phyloP scores from a whole-genome alignment of 257 asterid species.

The Nicotiana attenuata region DNA sequence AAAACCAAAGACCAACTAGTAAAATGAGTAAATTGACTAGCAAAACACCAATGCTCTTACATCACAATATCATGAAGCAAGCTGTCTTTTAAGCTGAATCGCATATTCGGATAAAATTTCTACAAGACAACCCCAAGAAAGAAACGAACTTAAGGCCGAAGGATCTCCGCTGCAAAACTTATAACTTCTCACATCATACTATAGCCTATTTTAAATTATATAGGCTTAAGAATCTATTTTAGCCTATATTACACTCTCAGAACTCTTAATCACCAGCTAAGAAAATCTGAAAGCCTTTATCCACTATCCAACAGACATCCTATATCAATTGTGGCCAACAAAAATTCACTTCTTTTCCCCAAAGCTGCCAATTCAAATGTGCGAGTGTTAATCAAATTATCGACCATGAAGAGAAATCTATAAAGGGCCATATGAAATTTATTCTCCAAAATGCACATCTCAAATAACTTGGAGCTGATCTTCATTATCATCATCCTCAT shows the following conservation, averaged over 20 bases:
- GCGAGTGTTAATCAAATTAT: neutral
- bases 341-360: neutral
- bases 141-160: neutral
- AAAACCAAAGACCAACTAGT: neutral
- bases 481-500: slow-evolving; percentile 30
- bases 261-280: neutral
- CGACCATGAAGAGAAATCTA: neutral
- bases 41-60: neutral
- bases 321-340: neutral
- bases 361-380: neutral
- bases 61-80: neutral
- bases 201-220: neutral
- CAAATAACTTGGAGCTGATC: slow-evolving; percentile 11
- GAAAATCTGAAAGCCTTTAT: neutral
- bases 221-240: neutral
- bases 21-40: neutral
- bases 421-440: neutral
- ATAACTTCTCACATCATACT: neutral
- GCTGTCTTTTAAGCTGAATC: neutral
- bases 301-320: neutral
- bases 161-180: neutral
- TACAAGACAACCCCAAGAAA: neutral
- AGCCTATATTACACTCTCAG: neutral
- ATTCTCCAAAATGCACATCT: neutral
- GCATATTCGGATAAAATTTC: neutral